Base-by-base conservation (phyloP, 257 asterid genomes). In the Solanum pimpinellifolium region DNA sequence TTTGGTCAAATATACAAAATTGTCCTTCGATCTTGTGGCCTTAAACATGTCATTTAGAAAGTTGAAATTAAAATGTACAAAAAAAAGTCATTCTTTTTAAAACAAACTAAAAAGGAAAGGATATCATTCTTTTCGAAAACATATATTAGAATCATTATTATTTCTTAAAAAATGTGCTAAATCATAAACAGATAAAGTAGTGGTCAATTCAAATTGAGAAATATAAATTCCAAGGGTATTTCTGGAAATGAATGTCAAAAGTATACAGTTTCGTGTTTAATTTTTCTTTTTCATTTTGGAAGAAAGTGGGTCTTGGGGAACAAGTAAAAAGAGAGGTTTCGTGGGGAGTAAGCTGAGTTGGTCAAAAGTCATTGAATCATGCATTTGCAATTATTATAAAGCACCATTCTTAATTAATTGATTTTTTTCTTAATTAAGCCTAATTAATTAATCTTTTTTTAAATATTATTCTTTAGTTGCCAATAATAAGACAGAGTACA, bases 81-180 rank as follows among this genome's bases (percentile, higher is more conserved):
- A 31, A 31, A 31, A 31, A 31, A 31, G 3, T 2, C 3, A 31
- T 31, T 31, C 33, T 3, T 31, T 31, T 31, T 31, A 3, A 31
- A 33, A 33, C 1, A 33, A 33, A 33, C 35, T 33, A 1, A 33
- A 33, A 33, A 33, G 4, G 0, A 33, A 3, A 33, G 0, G 5
- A 33, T 5, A 0, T 33, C 5, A 33, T 3, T 33, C 0, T 33
- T 33, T 33, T 33, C 1, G 1, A 4, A 33, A 33, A 0, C 35
- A 33, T 33, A 33, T 33, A 33, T 33, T 0, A 33, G 0, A 33
- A 33, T 35, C 39, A 35, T 35, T 6, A 35, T 35, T 5, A 35
- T 35, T 35, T 35, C 9, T 15, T 15, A 0, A 5, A 13, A 49
- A 49, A 0, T 9, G 9, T 15, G 1, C 0, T 15, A 5, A 49